Evolutionary conservation across 1,284 basidiomycete species (phyloP), one percentile per base, ranked within the genome.

Genomic region (Gymnopus androsaceus): DNA sequence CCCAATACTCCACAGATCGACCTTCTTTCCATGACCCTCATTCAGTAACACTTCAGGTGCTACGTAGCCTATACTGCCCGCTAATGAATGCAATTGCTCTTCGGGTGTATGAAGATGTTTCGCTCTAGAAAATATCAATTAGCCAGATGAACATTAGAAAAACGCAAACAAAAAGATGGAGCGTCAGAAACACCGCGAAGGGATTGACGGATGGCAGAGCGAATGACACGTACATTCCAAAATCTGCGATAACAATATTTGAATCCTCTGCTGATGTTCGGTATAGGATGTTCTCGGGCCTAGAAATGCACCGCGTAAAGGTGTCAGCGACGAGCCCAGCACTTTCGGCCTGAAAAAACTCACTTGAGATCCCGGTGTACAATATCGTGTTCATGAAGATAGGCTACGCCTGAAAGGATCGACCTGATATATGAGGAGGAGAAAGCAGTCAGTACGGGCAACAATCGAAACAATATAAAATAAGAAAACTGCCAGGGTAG

Each of bases 1-100:
- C 90, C 96, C 96, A 9, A 88, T 88, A 49, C 89, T 88, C 96
- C 96, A 98, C 38, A 96, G 75, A 69, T 98, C 96, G 9, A 98
- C 95, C 5, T 92, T 85, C 69, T 94, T 94, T 33, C 94, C 89
- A 67, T 99, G 95, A 0, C 93, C 93, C 37, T 81, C 72, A 64
- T 90, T 87, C 58, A 81, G 83, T 25, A 98, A 76, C 4, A 99
- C 91, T 69, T 99, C 96, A 1, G 94, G 94, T 2, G 95, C 95
- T 19, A 95, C 92, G 66, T 98, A 98, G 1, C 95, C 95, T 59
- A 96, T 88, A 63, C 88, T 92, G 0, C 96, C 96, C 0, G 95
- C 95, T 2, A 96, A 75, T 0, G 87, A 85, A 23, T 84, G 85
- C 1, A 98, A 75, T 58, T 90, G 85, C 66, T 96, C 91, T 31